Evolutionary conservation across 129 eudicot species (phyloP).

Genomic region (Arctium lappa): DNA sequence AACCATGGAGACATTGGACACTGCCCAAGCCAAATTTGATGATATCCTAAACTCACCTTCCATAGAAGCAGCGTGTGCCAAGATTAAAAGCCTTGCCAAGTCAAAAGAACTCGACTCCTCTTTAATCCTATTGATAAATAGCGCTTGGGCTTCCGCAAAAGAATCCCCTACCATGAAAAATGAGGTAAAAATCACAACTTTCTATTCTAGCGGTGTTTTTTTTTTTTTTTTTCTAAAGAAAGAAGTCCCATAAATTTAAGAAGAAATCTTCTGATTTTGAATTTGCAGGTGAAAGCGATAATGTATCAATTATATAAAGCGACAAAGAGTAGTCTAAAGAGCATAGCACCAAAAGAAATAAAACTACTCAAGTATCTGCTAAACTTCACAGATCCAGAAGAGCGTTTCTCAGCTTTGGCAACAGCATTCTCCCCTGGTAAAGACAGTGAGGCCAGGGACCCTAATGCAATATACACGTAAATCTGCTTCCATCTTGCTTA

Average conservation of each 20-base stretch:
- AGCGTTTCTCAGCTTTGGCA: slow-evolving; percentile 84
- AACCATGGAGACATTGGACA: slow-evolving; percentile 71
- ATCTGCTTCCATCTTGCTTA: not conserved
- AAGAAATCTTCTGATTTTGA: not conserved
- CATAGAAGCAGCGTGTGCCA: slow-evolving; percentile 81
- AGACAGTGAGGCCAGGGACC: slow-evolving; percentile 58
- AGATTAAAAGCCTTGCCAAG: slow-evolving; percentile 89
- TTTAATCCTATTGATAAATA: slow-evolving; percentile 68
- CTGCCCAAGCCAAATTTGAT: slow-evolving; percentile 88
- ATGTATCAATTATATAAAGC: slow-evolving; percentile 87
- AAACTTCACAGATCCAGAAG: slow-evolving; percentile 93
- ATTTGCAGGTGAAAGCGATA: slow-evolving; percentile 80
- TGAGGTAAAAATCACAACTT: slow-evolving; percentile 51
- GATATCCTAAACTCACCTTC: slow-evolving; percentile 84
- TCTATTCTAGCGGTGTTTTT: not conserved
- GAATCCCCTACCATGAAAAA: slow-evolving; percentile 86
- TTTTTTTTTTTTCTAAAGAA: not conserved
- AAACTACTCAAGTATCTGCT: slow-evolving; percentile 83
- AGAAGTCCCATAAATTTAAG: not conserved
- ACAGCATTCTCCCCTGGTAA: slow-evolving; percentile 88
- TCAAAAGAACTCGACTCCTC: slow-evolving; percentile 93
- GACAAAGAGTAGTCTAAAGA: slow-evolving; percentile 80
- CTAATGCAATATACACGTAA: slow-evolving; percentile 87
- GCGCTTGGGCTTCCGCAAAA: slow-evolving; percentile 97
- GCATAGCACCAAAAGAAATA: slow-evolving; percentile 88